Conservation (phyloP, 176 grass and related monocot genomes). For the Eleusine coracana region DNA sequence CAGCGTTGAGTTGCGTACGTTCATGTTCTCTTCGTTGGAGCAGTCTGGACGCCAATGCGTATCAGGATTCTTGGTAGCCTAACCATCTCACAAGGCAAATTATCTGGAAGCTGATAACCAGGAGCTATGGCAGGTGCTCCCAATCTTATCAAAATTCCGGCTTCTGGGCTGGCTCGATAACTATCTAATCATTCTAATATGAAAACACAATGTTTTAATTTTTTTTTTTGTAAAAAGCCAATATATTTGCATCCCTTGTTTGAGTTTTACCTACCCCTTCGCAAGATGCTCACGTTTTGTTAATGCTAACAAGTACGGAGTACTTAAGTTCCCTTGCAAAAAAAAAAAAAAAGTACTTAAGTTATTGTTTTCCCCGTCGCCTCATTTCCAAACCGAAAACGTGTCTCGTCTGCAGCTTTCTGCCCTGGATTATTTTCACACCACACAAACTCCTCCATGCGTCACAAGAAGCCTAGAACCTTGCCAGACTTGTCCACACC, state of each 20-base stretch:
- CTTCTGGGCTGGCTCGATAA: not conserved
- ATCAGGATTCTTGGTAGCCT: not conserved
- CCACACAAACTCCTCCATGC: not conserved
- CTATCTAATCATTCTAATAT: not conserved
- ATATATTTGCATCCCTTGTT: not conserved
- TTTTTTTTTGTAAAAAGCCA: not conserved
- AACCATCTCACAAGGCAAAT: not conserved
- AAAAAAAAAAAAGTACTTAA: too few species aligned
- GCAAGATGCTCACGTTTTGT: slow-evolving; percentile 19
- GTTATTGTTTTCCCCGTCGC: not conserved
- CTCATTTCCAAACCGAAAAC: slow-evolving; percentile 18
- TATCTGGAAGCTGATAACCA: not conserved
- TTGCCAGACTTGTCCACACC: slow-evolving; percentile 22
- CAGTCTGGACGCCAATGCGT: slow-evolving; percentile 8
- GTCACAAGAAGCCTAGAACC: not conserved
- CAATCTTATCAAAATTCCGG: slow-evolving; percentile 12
- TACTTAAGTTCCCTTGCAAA: too few species aligned
- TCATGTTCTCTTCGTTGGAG: not conserved
- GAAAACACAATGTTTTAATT: not conserved
- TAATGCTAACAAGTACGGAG: not conserved
- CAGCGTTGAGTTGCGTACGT: not conserved
- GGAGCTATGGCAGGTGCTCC: not conserved
- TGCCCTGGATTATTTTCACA: slow-evolving; percentile 24
- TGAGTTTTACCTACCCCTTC: not conserved
- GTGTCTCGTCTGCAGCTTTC: slow-evolving; percentile 30